Evolutionary conservation across 208 protist species (phyloP), one percentile per base, ranked within the genome.

Genomic region (Polymyxa betae): DNA sequence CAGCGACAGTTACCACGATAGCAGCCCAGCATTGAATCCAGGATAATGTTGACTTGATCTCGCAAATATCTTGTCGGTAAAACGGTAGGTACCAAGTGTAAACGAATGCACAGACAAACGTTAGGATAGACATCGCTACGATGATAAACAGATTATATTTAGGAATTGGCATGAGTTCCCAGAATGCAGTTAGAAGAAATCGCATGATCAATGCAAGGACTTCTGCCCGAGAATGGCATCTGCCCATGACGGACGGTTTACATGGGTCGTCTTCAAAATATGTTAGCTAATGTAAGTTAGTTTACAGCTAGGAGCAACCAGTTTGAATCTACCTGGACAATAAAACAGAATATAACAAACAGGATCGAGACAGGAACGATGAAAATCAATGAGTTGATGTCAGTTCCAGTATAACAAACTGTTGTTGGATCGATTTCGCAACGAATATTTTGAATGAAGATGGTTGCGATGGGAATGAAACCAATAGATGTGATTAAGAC

Each of bases 281-380:
- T 29, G 54, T 66, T 29, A 66, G 54, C 54, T n/a, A n/a, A n/a
- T n/a, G n/a, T n/a, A n/a, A n/a, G n/a, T n/a, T n/a, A n/a, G n/a
- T n/a, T n/a, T n/a, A n/a, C n/a, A n/a, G n/a, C n/a, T n/a, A n/a
- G n/a, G n/a, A n/a, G n/a, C n/a, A n/a, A n/a, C n/a, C n/a, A n/a
- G n/a, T n/a, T n/a, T n/a, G n/a, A n/a, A n/a, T n/a, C n/a, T n/a
- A n/a, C n/a, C n/a, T 66, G 54, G 54, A 66, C 54, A 66, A 66
- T 66, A 29, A 66, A 66, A 66, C 54, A 66, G 54, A 66, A 66
- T 29, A 66, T 66, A 66, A 66, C 54, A 29, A 66, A 66, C 54
- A 66, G 54, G 54, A 66, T 66, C 54, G 54, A 66, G 54, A 66
- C 54, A 29, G 54, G 54, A 16, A 66, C 20, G 54, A 66, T 16